Evolutionary conservation across 805 yeast genomes (phyloP), one percentile per base, ranked within the genome.

Genomic region (Saccharomycopsis malanga): DNA sequence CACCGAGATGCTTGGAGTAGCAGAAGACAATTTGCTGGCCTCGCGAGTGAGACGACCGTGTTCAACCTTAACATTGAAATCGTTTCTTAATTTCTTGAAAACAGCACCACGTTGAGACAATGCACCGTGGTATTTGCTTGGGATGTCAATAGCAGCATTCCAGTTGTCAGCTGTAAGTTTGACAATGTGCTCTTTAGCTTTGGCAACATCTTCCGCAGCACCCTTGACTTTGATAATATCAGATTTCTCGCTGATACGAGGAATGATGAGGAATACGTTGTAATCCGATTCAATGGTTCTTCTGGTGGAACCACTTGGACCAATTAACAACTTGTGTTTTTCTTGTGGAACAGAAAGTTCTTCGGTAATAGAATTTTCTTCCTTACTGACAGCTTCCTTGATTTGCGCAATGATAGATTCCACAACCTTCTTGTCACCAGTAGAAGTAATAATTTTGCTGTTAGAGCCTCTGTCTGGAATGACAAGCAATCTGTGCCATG

Each of bases 401-500:
- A 91, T 73, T 60, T 76, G 79, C 43, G 70, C 70, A 52, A 82
- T 70, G 45, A 88, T 77, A 54, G 77, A 76, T 18, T 74, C 76
- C 41, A 91, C 97, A 53, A 87, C 72, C 35, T 64, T 64, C 61
- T 80, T 79, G 61, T 87, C 82, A 58, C 98, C 99, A 56, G 77
- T 69, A 39, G 85, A 76, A 40, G 75, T 72, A 53, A 93, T 71
- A 42, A 71, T 71, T 18, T 60, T 61, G 15, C 83, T 73, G 7
- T 73, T 82, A 15, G 83, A 73, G 32, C 73, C 77, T 51, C 74
- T 77, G 46, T 77, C 73, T 44, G 98, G 97, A 48, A 87, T 73
- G 46, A 74, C 77, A 56, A 86, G 72, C 55, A 77, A 68, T 56
- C 79, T 73, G 57, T 74, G 67, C 58, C 75, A 74, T 48, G 70